Percentiles rank a stretch among this genome's conserved stretches.
These are phyloP conservation scores for Beta lomatogona DNA, from an alignment of 179 eudicot species.

Conservation along the genomic window DNA sequence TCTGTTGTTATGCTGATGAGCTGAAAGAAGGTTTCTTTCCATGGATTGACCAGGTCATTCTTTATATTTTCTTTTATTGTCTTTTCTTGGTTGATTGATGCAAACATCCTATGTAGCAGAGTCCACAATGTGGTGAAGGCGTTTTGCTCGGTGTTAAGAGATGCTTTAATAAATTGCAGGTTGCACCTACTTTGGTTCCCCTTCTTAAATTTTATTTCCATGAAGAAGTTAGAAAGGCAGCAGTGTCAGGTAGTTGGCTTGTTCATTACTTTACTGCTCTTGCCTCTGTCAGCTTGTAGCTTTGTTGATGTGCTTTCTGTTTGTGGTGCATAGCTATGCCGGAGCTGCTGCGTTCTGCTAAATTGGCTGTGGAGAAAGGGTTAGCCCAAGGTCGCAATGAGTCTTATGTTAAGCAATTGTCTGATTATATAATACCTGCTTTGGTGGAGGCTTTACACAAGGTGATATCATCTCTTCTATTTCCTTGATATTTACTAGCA, in stretches of 20 bases:
- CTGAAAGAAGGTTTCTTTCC: constrained; percentile 94
- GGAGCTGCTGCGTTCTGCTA: constrained; percentile 86
- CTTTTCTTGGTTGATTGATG: background rate
- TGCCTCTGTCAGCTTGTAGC: background rate
- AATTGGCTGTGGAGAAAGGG: constrained; percentile 90
- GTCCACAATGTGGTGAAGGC: background rate
- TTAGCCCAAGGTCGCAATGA: constrained; percentile 84
- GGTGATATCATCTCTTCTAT: constrained; percentile 39
- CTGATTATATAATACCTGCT: constrained; percentile 89
- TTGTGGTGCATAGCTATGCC: constrained; percentile 71
- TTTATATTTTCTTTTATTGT: background rate
- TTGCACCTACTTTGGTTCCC: constrained; percentile 90
- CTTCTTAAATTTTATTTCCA: constrained; percentile 92
- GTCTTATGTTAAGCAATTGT: constrained; percentile 82
- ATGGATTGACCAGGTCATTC: constrained; percentile 90
- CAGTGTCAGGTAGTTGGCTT: constrained; percentile 74
- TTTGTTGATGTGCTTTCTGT: background rate
- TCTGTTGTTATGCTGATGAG: constrained; percentile 96
- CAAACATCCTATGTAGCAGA: background rate
- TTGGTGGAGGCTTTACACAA: constrained; percentile 95
- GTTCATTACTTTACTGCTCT: background rate
- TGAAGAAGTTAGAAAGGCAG: constrained; percentile 94
- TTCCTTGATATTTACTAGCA: background rate
- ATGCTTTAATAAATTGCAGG: constrained; percentile 39
- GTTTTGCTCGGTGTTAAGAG: background rate